Percentiles rank a stretch among this genome's conserved stretches.
Conservation (phyloP, 345 rosid species). For the Populus euphratica region DNA sequence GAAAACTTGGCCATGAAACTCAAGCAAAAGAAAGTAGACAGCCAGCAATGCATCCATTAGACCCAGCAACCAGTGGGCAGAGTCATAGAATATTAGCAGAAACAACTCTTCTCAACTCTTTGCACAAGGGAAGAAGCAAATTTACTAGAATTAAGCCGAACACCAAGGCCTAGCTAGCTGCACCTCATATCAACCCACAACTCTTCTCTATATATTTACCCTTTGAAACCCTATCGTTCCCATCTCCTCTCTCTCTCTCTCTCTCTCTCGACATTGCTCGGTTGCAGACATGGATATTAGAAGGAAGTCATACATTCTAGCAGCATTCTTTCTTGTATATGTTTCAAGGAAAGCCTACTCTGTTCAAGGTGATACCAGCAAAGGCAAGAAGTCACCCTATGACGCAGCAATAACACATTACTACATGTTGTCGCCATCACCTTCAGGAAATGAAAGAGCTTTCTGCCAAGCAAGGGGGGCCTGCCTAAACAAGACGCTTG, state of each 20-base stretch:
- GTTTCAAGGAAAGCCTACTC: conserved; percentile 14
- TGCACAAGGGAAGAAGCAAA: conserved; percentile 10
- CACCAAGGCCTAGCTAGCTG: conserved; percentile 18
- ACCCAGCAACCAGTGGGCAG: not conserved
- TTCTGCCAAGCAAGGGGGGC: conserved; percentile 50
- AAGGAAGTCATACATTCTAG: conserved; percentile 18
- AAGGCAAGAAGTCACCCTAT: conserved; percentile 19
- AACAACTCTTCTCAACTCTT: not conserved
- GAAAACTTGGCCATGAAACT: not conserved
- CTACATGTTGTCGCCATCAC: conserved; percentile 20
- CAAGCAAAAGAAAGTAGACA: not conserved
- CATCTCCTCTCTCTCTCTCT: not conserved
- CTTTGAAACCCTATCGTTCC: not conserved
- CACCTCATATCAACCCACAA: not conserved
- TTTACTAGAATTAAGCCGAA: conserved; percentile 33
- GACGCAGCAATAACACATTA: conserved; percentile 60
- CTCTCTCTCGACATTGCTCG: not conserved
- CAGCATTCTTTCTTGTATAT: conserved; percentile 19
- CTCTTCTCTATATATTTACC: conserved; percentile 15
- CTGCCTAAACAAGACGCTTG: conserved; percentile 45
- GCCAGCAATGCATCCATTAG: not conserved
- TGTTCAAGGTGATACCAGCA: conserved; percentile 20
- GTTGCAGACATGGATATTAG: conserved; percentile 8
- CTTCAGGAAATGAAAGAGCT: conserved; percentile 48
- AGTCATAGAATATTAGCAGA: conserved; percentile 1